Base-by-base conservation (phyloP, 495 filamentous ascomycete genomes). In the Podospora pseudocomata region DNA sequence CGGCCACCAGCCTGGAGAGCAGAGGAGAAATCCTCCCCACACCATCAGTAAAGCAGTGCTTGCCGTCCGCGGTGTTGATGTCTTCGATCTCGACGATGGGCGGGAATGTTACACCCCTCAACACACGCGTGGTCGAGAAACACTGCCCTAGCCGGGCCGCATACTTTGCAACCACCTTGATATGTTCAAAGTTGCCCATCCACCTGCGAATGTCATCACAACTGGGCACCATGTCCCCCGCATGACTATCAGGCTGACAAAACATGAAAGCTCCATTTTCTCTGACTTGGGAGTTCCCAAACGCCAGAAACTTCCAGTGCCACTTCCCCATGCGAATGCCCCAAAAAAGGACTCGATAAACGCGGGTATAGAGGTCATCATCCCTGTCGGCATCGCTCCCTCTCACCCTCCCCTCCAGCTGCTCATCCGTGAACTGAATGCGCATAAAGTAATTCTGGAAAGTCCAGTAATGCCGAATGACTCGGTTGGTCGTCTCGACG, bases 191-290 rank as follows among this genome's bases (percentile, higher is more conserved):
- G 15, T 89, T 79, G 2, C 96, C 95, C 93, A 98, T 97, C 91
- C 92, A 93, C 5, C 79, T 72, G n/a, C 94, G 90, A 65, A 99
- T 98, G 63, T 87, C 80, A 20, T 86, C 84, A 44, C 91, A 91
- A 1, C 85, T 87, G 4, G 32, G n/a, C 6, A 92, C 65, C 65
- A 84, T 74, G 2, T 86, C 78, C 2, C 83, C 82, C 0, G 88
- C 83, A 11, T 49, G 15, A 0, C 91, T 67, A 3, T 70, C 71
- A 0, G 67, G 28, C 55, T 78, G 64, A 32, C 72, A 73, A 90
- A 97, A 84, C 78, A 99, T 96, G 71, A 94, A 98, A 1, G 94
- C 94, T 0, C 93, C 92, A 74, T 93, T 88, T 74, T 98, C 94
- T 16, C 95, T 87, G 67, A 99, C 91, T 70, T 98, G 95, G 0